These are phyloP conservation scores for Botrytis porri DNA, from an alignment of 2,329 filamentous ascomycete genomes.

Conservation along the genomic window DNA sequence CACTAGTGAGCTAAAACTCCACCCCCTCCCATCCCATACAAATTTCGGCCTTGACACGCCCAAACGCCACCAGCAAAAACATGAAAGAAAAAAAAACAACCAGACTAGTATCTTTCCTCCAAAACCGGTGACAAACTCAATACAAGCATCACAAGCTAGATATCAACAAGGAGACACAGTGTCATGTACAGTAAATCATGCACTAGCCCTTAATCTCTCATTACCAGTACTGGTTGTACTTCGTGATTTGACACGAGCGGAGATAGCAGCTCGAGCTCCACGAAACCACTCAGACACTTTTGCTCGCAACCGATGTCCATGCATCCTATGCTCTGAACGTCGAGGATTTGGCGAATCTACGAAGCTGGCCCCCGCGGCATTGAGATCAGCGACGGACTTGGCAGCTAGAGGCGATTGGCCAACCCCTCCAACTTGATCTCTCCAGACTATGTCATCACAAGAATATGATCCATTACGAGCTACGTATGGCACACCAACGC, in stretches of 20 bases:
- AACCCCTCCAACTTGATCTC: constrained; percentile 22
- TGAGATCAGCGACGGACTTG: constrained; percentile 30
- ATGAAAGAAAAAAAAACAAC: neutral
- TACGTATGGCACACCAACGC: constrained; percentile 31
- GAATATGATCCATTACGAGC: constrained; percentile 31
- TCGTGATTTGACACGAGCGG: constrained; percentile 29
- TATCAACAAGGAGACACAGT: neutral
- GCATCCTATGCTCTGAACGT: constrained; percentile 22
- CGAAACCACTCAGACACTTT: constrained; percentile 34
- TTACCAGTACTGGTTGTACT: constrained; percentile 17
- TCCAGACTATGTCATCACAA: constrained; percentile 35
- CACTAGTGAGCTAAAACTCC: constrained; percentile 1
- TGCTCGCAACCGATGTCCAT: constrained; percentile 29
- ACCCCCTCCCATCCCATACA: neutral
- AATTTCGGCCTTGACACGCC: constrained; percentile 6
- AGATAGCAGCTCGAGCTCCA: constrained; percentile 30
- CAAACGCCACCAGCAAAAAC: constrained; percentile 6
- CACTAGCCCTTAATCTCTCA: constrained; percentile 6
- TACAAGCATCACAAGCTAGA: neutral
- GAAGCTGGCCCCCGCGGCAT: constrained; percentile 20
- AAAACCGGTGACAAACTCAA: constrained; percentile 15
- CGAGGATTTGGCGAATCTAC: constrained; percentile 24
- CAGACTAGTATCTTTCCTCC: neutral
- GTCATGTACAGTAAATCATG: neutral
- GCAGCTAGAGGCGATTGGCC: constrained; percentile 20